These are phyloP conservation scores for Closterium sp. DNA, from an alignment of 139 green algal genomes.

Conservation along the genomic window DNA sequence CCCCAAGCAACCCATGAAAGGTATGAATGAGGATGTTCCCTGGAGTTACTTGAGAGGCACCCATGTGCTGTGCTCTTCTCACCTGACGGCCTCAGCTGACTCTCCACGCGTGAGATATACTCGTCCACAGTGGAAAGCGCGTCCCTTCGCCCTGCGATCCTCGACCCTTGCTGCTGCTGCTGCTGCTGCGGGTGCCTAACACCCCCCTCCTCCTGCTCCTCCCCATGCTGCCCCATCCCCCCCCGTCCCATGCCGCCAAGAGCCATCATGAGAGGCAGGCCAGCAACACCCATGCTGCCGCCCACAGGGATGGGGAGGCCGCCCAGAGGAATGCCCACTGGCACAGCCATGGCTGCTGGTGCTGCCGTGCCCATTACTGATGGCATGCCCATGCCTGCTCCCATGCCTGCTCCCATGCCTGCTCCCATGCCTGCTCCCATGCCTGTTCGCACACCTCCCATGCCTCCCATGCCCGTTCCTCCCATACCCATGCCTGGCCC, in stretches of 20 bases:
- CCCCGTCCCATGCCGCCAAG: neutral
- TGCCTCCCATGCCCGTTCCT: no score
- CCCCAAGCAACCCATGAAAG: no score
- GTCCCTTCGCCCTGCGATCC: neutral
- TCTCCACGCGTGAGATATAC: neutral
- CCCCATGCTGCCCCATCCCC: neutral
- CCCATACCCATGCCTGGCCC: no score
- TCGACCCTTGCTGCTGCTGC: neutral
- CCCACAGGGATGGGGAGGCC: neutral
- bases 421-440: neutral
- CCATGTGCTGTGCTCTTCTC: neutral
- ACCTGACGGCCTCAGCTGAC: neutral
- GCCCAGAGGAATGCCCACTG: neutral
- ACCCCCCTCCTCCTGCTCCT: neutral
- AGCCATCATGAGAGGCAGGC: neutral
- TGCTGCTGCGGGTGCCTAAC: no score
- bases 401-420: no score
- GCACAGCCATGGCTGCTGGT: neutral
- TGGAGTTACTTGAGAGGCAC: no score
- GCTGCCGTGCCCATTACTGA: neutral
- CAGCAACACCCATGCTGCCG: neutral
- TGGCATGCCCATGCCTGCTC: neutral
- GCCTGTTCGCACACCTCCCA: neutral
- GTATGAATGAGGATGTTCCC: no score
- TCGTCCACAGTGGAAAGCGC: neutral